phyloP scores from a whole-genome alignment of 768 basidiomycete species.

The Leucocoprinus birnbaumii region DNA sequence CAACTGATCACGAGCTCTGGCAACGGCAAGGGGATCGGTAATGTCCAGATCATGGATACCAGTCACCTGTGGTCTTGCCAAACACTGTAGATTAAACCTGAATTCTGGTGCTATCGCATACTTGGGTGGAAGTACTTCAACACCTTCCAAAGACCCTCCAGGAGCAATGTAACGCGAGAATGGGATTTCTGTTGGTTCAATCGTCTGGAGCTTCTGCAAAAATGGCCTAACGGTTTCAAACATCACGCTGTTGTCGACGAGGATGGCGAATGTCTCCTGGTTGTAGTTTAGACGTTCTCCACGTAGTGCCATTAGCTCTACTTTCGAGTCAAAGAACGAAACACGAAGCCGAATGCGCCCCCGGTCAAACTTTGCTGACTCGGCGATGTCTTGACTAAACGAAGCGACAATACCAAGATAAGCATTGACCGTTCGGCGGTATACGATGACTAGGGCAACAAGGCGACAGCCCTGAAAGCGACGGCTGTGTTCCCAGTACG shows the following conservation, averaged over 20 bases:
- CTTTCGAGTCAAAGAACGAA: slow-evolving; percentile 59
- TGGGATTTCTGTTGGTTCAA: slow-evolving; percentile 55
- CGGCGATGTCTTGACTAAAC: slow-evolving; percentile 38
- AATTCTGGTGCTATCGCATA: slow-evolving; percentile 44
- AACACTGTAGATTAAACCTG: slow-evolving; percentile 52
- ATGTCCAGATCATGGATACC: slow-evolving; percentile 35
- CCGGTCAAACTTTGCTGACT: slow-evolving; percentile 31
- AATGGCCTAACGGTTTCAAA: slow-evolving; percentile 65
- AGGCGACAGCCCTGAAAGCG: slow-evolving; percentile 56
- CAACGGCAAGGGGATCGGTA: slow-evolving; percentile 41
- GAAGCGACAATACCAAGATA: slow-evolving; percentile 54
- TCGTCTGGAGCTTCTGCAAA: slow-evolving; percentile 49
- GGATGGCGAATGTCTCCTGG: slow-evolving; percentile 23
- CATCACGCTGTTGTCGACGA: slow-evolving; percentile 28
- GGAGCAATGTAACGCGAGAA: slow-evolving; percentile 54
- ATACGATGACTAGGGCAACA: slow-evolving; percentile 55
- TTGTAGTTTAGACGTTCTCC: slow-evolving; percentile 17
- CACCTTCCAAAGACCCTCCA: slow-evolving; percentile 25
- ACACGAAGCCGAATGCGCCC: slow-evolving; percentile 44
- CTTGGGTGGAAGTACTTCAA: slow-evolving; percentile 26
- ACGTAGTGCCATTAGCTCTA: slow-evolving; percentile 45
- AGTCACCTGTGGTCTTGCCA: slow-evolving; percentile 33
- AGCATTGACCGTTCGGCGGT: slow-evolving; percentile 29
- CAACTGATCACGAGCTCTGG: slow-evolving; percentile 43
- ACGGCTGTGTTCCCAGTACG: slow-evolving; percentile 65